These are phyloP conservation scores for Odontarrhena argentea DNA, from an alignment of 345 rosid genomes.

Conservation along the genomic window DNA sequence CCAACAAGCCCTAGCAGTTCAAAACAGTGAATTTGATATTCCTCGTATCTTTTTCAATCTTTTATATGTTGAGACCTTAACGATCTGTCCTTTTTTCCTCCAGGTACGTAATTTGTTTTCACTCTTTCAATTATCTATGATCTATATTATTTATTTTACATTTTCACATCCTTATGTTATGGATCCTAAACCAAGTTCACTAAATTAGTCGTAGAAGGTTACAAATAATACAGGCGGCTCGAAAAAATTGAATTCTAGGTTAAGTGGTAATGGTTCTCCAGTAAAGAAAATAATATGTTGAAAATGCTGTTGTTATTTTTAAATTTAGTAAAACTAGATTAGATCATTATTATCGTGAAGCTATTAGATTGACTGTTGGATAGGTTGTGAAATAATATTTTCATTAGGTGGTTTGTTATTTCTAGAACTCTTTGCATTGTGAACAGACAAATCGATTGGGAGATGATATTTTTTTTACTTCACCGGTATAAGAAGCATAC, in stretches of 20 bases:
- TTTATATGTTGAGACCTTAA: conserved; percentile 1
- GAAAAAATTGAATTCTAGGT: no score
- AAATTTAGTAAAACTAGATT: no score
- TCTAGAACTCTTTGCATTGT: neutral
- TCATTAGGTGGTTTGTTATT: neutral
- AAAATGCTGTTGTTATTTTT: no score
- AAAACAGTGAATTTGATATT: neutral
- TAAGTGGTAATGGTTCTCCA: no score
- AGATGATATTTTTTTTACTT: neutral
- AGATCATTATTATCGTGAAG: no score
- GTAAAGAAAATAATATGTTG: no score
- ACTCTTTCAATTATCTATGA: neutral
- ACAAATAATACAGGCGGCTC: no score
- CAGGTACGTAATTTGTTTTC: conserved; percentile 6
- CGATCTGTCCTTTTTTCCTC: conserved; percentile 16
- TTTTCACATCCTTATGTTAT: neutral
- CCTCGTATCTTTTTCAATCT: conserved; percentile 18
- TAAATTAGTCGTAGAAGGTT: neutral
- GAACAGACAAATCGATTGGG: neutral
- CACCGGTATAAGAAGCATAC: neutral
- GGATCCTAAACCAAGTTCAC: neutral
- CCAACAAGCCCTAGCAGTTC: neutral
- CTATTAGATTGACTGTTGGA: no score
- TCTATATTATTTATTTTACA: neutral
- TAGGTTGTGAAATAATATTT: no score